phyloP scores from a whole-genome alignment of 306 rosid genomes.

The Prunus armeniaca region DNA sequence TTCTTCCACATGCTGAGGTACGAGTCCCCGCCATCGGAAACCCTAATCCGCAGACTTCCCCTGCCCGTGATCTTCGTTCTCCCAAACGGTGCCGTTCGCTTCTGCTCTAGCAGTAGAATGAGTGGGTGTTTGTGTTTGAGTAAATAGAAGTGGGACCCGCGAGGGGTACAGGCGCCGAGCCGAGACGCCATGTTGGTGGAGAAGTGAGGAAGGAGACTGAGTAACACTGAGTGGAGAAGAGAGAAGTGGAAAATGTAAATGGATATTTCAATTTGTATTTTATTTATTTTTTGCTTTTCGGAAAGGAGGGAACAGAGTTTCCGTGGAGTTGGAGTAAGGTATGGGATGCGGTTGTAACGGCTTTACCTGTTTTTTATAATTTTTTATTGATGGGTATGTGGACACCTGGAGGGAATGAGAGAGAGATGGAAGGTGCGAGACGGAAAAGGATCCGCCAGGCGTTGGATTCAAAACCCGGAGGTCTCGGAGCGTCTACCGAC shows the following conservation, averaged over 20 bases:
- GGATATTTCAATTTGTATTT: not conserved
- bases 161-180: slow-evolving; percentile 31
- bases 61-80: not conserved
- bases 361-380: not conserved
- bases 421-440: too few relatives aligned
- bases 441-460: not conserved
- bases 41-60: slow-evolving; percentile 25
- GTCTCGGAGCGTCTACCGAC: not conserved
- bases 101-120: slow-evolving; percentile 1
- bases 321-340: slow-evolving; percentile 28
- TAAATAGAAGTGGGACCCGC: slow-evolving; percentile 5
- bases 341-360: slow-evolving; percentile 6
- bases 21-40: slow-evolving; percentile 42
- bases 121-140: slow-evolving; percentile 5
- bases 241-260: slow-evolving; percentile 3
- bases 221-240: not conserved
- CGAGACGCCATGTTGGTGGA: slow-evolving; percentile 42
- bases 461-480: not conserved
- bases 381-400: too few relatives aligned
- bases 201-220: not conserved
- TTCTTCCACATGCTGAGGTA: slow-evolving; percentile 91
- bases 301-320: slow-evolving; percentile 1
- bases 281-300: not conserved
- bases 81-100: not conserved
- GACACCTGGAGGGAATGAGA: slow-evolving; percentile 8